Percentiles rank a stretch among this genome's conserved stretches.
These are phyloP conservation scores for Arbutus unedo DNA, from an alignment of 148 eudicot genomes.

Conservation along the genomic window DNA sequence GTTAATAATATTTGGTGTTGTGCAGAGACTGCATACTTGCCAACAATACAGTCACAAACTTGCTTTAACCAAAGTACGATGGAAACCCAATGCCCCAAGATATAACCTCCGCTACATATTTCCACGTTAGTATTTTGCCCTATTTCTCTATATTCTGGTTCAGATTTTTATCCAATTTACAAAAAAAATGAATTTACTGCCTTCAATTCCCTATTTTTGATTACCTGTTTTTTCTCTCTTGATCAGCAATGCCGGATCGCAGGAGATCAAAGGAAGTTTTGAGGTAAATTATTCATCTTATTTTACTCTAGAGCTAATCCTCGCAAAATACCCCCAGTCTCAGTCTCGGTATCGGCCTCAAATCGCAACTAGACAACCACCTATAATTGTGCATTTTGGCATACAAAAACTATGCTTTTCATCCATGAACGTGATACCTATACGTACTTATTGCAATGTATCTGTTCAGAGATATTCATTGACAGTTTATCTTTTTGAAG, in stretches of 20 bases:
- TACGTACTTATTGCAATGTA: too few species aligned
- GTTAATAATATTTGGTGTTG: not conserved
- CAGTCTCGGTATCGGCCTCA: too few species aligned
- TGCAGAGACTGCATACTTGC: slow-evolving; percentile 50
- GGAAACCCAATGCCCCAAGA: slow-evolving; percentile 39
- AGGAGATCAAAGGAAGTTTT: slow-evolving; percentile 21
- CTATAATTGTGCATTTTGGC: too few species aligned
- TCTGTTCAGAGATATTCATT: too few species aligned
- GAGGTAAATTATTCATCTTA: slow-evolving; percentile 9
- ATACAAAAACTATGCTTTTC: too few species aligned
- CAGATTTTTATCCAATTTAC: not conserved
- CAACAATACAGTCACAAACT: slow-evolving; percentile 52
- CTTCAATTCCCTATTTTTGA: not conserved
- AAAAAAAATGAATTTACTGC: not conserved
- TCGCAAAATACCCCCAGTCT: not conserved
- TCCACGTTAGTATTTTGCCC: slow-evolving; percentile 37
- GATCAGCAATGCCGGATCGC: slow-evolving; percentile 18
- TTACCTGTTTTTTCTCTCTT: not conserved
- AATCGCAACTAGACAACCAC: too few species aligned
- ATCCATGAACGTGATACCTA: too few species aligned
- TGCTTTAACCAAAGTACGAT: slow-evolving; percentile 38
- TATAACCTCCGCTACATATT: slow-evolving; percentile 50
- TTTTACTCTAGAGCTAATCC: too few species aligned
- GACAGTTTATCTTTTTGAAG: too few species aligned
- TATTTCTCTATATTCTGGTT: not conserved